Evolutionary conservation across 2,329 filamentous ascomycete species (phyloP), one percentile per base, ranked within the genome.

Genomic region (Drechslerella stenobrocha): DNA sequence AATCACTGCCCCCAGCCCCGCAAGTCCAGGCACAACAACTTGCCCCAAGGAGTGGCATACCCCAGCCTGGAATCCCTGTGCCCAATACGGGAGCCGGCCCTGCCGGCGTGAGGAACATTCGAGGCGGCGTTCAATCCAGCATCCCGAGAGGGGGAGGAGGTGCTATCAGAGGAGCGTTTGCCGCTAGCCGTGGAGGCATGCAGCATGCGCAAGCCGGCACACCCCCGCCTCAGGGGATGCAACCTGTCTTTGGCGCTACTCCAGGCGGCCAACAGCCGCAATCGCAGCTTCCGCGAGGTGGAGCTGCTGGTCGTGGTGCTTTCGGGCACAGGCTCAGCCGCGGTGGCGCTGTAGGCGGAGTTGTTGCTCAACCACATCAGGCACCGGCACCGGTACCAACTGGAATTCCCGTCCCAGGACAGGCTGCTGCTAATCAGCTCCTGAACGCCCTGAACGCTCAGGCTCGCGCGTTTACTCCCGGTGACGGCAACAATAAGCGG

Each of bases 111-210:
- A 71, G 72, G 26, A 70, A 60, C 46, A 64, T 73, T 23, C 70
- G 72, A 35, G 72, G 72, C 24, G 59, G 67, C 9, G 58, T 73
- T 23, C 46, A 65, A 15, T 73, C 72, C 4, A 70, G 59, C 18
- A 73, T 74, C 42, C 72, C 72, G 15, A 67, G 72, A 22, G 72
- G 72, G 13, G 72, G 72, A 15, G 57, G 52, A 15, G 57, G 52
- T 24, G 56, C 51, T n/a, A 44, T 56, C 8, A 56, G 55, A 34
- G 63, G 63, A 1, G 63, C 56, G 13, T 66, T 66, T 28, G 50
- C 42, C 18, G 57, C 40, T 5, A 26, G 34, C 26, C 63, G 63
- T 13, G 63, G 63, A 1, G 63, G 63, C 3, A 50, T 59, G 50
- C 61, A 47, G 23, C 44, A 58, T 18, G 32, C 26, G 11, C 56